Conservation (phyloP, 1,284 basidiomycete species). For the Grifola frondosa region DNA sequence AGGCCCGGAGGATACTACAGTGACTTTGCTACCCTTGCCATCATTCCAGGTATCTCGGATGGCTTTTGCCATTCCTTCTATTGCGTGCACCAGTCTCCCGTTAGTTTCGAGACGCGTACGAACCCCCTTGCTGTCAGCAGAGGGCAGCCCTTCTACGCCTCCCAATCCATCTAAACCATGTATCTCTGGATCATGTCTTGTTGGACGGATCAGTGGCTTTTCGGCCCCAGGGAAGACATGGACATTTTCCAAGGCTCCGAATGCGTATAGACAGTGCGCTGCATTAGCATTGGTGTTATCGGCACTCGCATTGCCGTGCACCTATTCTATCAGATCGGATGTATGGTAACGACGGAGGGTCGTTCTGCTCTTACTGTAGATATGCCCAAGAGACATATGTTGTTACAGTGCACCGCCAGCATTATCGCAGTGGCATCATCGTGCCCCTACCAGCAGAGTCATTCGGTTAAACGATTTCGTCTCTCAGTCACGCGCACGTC, state of each 20-base stretch:
- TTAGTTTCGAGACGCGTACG: slow-evolving; percentile 45
- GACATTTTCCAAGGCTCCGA: slow-evolving; percentile 55
- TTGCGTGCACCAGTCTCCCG: slow-evolving; percentile 45
- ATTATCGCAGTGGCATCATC: slow-evolving; percentile 83
- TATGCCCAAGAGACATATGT: slow-evolving; percentile 71
- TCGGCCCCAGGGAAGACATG: slow-evolving; percentile 67
- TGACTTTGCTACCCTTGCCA: slow-evolving; percentile 55
- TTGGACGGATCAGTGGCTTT: slow-evolving; percentile 56
- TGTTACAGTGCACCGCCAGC: slow-evolving; percentile 62
- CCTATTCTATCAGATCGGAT: slow-evolving; percentile 40
- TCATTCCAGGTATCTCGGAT: slow-evolving; percentile 55
- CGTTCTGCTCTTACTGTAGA: slow-evolving; percentile 57
- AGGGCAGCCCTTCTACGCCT: slow-evolving; percentile 73
- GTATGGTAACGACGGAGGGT: neutral
- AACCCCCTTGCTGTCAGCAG: slow-evolving; percentile 45
- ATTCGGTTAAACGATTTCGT: neutral
- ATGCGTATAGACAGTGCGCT: slow-evolving; percentile 69
- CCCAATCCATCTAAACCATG: slow-evolving; percentile 79
- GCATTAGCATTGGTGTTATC: slow-evolving; percentile 70
- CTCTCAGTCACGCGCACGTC: no score
- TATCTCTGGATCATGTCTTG: slow-evolving; percentile 58
- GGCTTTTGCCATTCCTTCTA: slow-evolving; percentile 65
- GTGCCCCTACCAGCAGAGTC: slow-evolving; percentile 60
- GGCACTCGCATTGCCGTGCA: slow-evolving; percentile 73
- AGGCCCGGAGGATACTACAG: slow-evolving; percentile 73